phyloP scores from a whole-genome alignment of 495 filamentous ascomycete species.

The Glarea lozoyensis region DNA sequence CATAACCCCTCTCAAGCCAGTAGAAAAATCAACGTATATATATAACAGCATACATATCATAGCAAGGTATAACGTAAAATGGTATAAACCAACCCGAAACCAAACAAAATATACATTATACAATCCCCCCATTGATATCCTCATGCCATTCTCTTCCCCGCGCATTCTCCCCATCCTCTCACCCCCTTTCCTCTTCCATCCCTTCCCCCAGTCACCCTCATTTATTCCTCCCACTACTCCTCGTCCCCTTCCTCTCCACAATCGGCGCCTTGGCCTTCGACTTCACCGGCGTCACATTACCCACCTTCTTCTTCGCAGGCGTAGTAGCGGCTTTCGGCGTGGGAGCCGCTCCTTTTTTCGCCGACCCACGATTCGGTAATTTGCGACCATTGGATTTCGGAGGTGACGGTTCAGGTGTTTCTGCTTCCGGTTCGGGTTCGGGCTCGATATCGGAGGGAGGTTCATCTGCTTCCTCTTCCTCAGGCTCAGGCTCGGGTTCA shows the following conservation, averaged over 20 bases:
- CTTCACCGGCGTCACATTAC: too few species aligned
- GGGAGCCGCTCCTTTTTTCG: background rate
- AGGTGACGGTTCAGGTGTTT: conserved; percentile 6
- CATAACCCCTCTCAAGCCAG: too few species aligned
- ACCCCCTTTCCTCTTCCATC: background rate
- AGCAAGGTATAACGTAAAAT: too few species aligned
- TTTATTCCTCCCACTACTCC: background rate
- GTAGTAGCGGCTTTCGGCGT: background rate
- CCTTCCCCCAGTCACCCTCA: background rate
- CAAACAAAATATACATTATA: too few species aligned
- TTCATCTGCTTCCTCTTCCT: conserved; percentile 1
- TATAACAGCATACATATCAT: too few species aligned
- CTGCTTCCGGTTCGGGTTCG: conserved; percentile 6
- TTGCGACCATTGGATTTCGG: conserved; percentile 6
- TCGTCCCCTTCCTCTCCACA: background rate
- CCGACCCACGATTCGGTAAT: background rate
- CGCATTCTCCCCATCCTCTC: background rate
- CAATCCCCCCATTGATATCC: too few species aligned
- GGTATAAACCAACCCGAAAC: too few species aligned
- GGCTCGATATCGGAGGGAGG: background rate
- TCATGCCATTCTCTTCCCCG: too few species aligned
- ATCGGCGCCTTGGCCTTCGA: conserved; percentile 1
- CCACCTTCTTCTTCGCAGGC: too few species aligned
- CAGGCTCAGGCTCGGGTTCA: conserved; percentile 11
- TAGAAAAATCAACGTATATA: too few species aligned